phyloP scores from a whole-genome alignment of 2,329 filamentous ascomycete genomes.

The Pyrenochaeta sp. region DNA sequence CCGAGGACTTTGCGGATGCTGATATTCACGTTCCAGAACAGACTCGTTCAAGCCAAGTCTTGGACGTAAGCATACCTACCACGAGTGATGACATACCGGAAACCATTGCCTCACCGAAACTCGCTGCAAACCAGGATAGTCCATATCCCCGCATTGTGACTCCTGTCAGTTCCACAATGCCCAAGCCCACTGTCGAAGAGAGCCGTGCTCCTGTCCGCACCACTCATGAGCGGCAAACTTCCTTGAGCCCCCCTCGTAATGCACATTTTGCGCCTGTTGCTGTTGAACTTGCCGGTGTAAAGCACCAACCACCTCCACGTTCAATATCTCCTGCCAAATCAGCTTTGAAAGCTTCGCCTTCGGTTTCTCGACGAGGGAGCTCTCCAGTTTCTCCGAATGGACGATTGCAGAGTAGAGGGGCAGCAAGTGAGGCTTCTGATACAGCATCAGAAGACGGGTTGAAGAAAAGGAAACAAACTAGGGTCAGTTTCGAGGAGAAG shows the following conservation, averaged over 20 bases:
- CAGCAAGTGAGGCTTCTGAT: constrained; percentile 64
- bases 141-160: constrained; percentile 32
- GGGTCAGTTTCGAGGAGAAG: constrained; percentile 83
- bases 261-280: constrained; percentile 70
- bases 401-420: constrained; percentile 54
- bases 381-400: constrained; percentile 60
- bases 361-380: constrained; percentile 54
- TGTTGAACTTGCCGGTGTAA: constrained; percentile 61
- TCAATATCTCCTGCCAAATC: constrained; percentile 81
- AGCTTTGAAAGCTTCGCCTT: constrained; percentile 71
- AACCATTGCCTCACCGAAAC: constrained; percentile 23
- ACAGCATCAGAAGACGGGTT: constrained; percentile 56
- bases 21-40: constrained; percentile 37
- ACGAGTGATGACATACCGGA: constrained; percentile 11
- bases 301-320: constrained; percentile 72
- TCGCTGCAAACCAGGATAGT: constrained; percentile 34
- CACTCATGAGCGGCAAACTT: constrained; percentile 45
- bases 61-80: constrained; percentile 19
- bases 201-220: constrained; percentile 26
- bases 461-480: constrained; percentile 64
- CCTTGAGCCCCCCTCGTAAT: constrained; percentile 69
- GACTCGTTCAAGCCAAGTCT: constrained; percentile 25
- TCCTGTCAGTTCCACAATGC: constrained; percentile 10
- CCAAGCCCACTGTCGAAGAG: constrained; percentile 12
- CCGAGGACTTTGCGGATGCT: constrained; percentile 57